Evolutionary conservation across 306 rosid species (phyloP), one percentile per base, ranked within the genome.

Genomic region (Parietaria judaica): DNA sequence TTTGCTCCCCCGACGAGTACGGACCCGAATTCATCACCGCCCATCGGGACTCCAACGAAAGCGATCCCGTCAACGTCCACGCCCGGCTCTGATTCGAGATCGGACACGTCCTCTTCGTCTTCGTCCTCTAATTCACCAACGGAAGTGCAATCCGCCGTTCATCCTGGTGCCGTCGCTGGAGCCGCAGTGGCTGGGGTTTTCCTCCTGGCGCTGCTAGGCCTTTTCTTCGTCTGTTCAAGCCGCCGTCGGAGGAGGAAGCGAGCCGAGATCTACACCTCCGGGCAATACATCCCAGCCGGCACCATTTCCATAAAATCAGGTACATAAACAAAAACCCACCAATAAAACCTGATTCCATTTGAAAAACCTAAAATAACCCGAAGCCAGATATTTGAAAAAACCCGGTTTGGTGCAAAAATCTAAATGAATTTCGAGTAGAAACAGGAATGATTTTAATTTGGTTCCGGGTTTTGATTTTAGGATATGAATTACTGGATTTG

Each of bases 261-360:
- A 58, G 41, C 6, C 5, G 56, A 66, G 31, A 4, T 36, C 34
- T 76, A 71, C 52, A 51, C 60, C 8, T 48, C 59, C 6, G 65
- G 61, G 14, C 66, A 76, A 10, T 79, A 78, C 61, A 52, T 50
- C 58, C 71, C 86, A 38, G 64, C 71, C 11, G 66, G 59, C 38
- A 81, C 47, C 50, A 36, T 70, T 14, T 7, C 71, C n/a, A 67
- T 55, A 60, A 71, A 65, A 65, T 61, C 82, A 71, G 94, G 97
- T 83, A 68, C 15, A 13, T 3, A 14, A 2, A 17, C 7, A 52
- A 17, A 8, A 14, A 23, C 8, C 36, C 23, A 16, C n/a, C n/a
- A 17, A 52, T 52, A 16, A 3, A 6, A 0, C 4, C 36, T 15
- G 3, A 16, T 52, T 52, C n/a, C n/a, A n/a, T n/a, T n/a, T n/a